These are phyloP conservation scores for Alternaria consortialis DNA, from an alignment of 2,329 filamentous ascomycete genomes.

Conservation along the genomic window DNA sequence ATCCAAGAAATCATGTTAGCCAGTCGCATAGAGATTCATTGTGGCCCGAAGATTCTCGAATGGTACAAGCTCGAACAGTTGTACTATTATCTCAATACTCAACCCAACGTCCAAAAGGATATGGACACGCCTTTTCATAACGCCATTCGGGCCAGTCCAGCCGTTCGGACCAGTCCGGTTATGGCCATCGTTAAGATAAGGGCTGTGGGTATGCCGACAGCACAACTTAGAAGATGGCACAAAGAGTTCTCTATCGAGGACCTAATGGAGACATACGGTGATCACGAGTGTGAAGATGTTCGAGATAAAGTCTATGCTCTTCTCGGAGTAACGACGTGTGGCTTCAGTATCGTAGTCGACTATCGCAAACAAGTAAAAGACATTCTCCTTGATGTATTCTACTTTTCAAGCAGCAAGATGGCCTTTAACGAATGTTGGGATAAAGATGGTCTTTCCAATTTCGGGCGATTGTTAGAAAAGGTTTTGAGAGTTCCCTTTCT, in stretches of 20 bases:
- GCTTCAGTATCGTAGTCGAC: not conserved
- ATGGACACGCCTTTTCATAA: not conserved
- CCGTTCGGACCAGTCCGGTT: not conserved
- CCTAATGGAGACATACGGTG: not conserved
- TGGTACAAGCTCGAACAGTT: not conserved
- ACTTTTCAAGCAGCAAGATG: not conserved
- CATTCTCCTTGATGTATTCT: not conserved
- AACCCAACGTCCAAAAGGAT: accelerated
- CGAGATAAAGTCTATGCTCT: not conserved
- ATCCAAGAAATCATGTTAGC: not conserved
- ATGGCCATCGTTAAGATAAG: not conserved
- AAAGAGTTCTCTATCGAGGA: not conserved
- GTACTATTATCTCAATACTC: not conserved
- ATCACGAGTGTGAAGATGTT: not conserved
- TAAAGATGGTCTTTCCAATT: not conserved
- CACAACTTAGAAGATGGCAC: no score
- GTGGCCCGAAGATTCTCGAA: not conserved
- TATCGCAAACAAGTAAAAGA: not conserved
- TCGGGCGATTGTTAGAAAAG: not conserved
- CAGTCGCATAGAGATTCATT: not conserved
- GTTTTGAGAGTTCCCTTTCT: not conserved
- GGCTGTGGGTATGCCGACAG: no score
- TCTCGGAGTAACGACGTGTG: not conserved
- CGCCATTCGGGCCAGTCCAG: not conserved
- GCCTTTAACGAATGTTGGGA: not conserved